Base-by-base conservation (phyloP, 495 filamentous ascomycete genomes). In the Xylaria intraflava region DNA sequence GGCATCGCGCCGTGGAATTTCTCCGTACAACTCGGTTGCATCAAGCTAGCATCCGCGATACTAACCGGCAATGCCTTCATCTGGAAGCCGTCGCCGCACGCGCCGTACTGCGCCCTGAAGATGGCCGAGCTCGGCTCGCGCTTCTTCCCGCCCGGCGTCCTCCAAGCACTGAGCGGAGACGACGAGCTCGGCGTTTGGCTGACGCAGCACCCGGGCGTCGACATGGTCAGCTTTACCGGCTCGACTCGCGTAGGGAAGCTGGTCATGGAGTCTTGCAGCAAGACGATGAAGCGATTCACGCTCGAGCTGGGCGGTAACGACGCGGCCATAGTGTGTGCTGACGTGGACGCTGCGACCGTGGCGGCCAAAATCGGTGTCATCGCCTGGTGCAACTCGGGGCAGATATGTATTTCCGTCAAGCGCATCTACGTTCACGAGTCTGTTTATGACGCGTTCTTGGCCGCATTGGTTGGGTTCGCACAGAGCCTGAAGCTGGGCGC, bases 271-370 rank as follows among this genome's bases (percentile, higher is more conserved):
- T 65, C 67, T 8, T 71, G 67, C 48, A 72, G 76, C 2, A 73
- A 71, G 51, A 81, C 77, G 0, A 56, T 86, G 35, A 85, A 84
- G 68, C 69, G 76, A 17, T 65, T 80, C 1, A 82, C 75, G 0
- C 68, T 84, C 3, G 81, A 85, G 58, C 49, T 73, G 10, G 81
- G 81, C 22, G 83, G 83, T 20, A 86, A 86, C 54, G 78, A 81
- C 54, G 69, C 82, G 0, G 72, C 72, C 10, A 80, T 84, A 55
- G 63, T 86, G 30, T 78, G 74, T 45, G 65, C 74, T 0, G 80
- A 84, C 61, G 81, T 84, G 19, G 79, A 84, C 50, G 68, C 83
- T 38, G 68, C 76, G 27, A 74, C 73, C 23, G 61, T 77, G 5
- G 78, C 77, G 24, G 71, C 72, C 1, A 68, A 79, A 56, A 72